A percentile compares a stretch with the other conserved stretches of the same genome.
Conservation (phyloP, 306 rosid species). For the Cajanus cajan region DNA sequence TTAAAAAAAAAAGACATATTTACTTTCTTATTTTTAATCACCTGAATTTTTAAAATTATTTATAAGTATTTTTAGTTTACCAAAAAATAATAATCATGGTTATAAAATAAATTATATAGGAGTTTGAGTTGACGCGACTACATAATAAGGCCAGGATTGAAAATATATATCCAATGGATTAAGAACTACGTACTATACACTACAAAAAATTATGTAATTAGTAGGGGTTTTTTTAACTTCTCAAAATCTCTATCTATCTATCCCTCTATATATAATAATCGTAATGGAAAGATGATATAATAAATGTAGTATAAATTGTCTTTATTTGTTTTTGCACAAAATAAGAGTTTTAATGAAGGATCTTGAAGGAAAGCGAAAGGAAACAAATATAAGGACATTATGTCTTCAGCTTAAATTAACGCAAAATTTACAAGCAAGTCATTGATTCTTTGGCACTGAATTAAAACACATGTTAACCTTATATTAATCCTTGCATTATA, state of each 20-base stretch:
- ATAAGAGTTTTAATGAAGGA: neutral
- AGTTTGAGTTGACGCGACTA: too few relatives aligned
- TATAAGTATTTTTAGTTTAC: too few relatives aligned
- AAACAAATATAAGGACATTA: conserved; percentile 15
- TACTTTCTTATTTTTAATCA: too few relatives aligned
- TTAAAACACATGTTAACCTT: neutral
- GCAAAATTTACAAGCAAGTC: neutral
- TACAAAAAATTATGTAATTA: too few relatives aligned
- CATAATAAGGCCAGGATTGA: too few relatives aligned
- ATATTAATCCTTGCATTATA: neutral
- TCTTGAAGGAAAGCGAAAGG: conserved; percentile 5
- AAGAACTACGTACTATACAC: too few relatives aligned
- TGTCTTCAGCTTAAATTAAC: neutral
- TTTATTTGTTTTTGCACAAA: neutral
- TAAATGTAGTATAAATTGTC: neutral
- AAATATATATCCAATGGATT: too few relatives aligned
- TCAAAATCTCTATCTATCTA: neutral
- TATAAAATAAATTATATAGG: too few relatives aligned
- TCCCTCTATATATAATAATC: neutral
- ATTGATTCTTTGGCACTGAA: neutral
- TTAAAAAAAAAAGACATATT: too few relatives aligned
- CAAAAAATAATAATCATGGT: too few relatives aligned
- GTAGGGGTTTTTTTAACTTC: neutral
- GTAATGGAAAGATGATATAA: neutral
- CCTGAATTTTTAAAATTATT: too few relatives aligned